phyloP scores from a whole-genome alignment of 75 land plant species.

The Pseudotsuga menziesii region DNA sequence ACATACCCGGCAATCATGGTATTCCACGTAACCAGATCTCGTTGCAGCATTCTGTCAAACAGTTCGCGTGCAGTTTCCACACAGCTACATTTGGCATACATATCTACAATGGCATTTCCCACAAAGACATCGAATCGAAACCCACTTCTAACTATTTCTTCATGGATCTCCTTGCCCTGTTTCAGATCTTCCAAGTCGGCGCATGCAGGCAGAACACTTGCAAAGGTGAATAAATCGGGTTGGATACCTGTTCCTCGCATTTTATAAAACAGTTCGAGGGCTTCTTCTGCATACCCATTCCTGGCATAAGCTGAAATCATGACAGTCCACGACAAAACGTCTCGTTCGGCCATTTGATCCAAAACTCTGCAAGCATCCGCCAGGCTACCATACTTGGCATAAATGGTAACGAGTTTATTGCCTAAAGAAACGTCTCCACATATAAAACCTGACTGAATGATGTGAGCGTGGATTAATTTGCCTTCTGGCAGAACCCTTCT shows the following conservation, averaged over 20 bases:
- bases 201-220: constrained; percentile 49
- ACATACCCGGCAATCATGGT: constrained; percentile 52
- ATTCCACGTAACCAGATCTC: constrained; percentile 47
- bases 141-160: constrained; percentile 33
- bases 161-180: constrained; percentile 33
- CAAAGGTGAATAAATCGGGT: constrained; percentile 47
- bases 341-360: constrained; percentile 34
- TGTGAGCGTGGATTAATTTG: too few species aligned
- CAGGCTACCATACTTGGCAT: constrained; percentile 9
- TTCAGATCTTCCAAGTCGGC: constrained; percentile 17
- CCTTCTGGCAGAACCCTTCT: too few species aligned
- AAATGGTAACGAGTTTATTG: neutral
- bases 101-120: constrained; percentile 38
- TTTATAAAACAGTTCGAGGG: constrained; percentile 29
- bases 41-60: constrained; percentile 25
- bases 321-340: constrained; percentile 51
- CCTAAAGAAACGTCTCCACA: too few species aligned
- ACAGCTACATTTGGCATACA: constrained; percentile 47
- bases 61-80: constrained; percentile 20
- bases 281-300: constrained; percentile 22
- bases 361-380: constrained; percentile 31
- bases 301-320: constrained; percentile 30
- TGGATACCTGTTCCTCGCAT: constrained; percentile 33
- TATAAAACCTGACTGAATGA: too few species aligned
- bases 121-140: constrained; percentile 40